phyloP scores from a whole-genome alignment of 257 asterid species.

The Parsonsia alboflavescens region DNA sequence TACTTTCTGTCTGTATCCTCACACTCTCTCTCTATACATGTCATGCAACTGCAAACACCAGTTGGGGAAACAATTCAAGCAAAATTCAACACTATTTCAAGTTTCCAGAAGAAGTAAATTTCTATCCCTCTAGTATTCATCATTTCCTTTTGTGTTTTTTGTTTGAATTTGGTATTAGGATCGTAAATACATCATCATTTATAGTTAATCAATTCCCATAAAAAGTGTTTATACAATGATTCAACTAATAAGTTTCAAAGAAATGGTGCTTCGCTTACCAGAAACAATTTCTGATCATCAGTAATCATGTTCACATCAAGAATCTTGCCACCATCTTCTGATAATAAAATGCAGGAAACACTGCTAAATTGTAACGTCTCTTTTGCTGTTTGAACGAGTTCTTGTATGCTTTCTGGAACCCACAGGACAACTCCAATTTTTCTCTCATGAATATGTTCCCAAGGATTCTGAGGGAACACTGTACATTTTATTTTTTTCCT shows the following conservation, averaged over 20 bases:
- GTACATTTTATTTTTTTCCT: constrained; percentile 23
- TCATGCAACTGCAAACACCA: too few relatives aligned
- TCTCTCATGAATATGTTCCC: constrained; percentile 24
- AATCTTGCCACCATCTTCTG: constrained; percentile 38
- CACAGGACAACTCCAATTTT: constrained; percentile 30
- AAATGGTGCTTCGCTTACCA: constrained; percentile 20
- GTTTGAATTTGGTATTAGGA: too few relatives aligned
- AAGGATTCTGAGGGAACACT: constrained; percentile 27
- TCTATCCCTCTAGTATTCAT: too few relatives aligned
- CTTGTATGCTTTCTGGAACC: constrained; percentile 39
- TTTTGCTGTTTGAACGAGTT: constrained; percentile 31
- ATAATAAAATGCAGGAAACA: constrained; percentile 25
- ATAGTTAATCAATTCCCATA: too few relatives aligned
- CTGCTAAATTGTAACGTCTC: constrained; percentile 18
- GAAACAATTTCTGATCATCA: constrained; percentile 30
- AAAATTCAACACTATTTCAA: too few relatives aligned
- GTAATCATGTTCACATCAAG: constrained; percentile 25
- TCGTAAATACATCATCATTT: too few relatives aligned
- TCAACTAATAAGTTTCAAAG: neutral
- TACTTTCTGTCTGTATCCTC: too few relatives aligned
- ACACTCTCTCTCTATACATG: too few relatives aligned
- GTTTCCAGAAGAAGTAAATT: too few relatives aligned
- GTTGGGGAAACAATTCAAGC: too few relatives aligned
- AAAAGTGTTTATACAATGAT: neutral
- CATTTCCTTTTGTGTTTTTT: too few relatives aligned